Evolutionary conservation across 495 filamentous ascomycete genomes (phyloP), one percentile per base, ranked within the genome.

Genomic region (Xylaria telfairii): DNA sequence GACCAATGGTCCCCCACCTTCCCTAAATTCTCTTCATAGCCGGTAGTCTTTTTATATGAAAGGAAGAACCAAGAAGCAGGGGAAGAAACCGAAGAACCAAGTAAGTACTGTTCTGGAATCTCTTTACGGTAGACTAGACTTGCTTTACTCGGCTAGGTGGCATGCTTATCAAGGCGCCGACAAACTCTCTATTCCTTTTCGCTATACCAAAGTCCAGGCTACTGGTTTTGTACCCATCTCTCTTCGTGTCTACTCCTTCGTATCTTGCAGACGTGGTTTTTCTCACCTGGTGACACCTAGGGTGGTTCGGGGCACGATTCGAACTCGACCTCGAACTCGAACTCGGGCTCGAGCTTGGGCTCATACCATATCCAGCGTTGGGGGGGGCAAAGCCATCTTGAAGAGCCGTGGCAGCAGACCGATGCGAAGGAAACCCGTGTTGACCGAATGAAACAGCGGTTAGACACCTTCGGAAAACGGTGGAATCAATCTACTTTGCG

Each of bases 401-500:
- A 67, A 44, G 65, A 59, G 15, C 65, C 65, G 21, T 67, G 65
- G 65, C 41, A 9, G 28, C 24, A 46, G 6, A 30, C 46, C 19
- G 65, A 42, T n/a, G 7, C 41, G 6, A 56, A 57, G 37, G 49
- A 57, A 56, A 51, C 17, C 0, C 46, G 17, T 12, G 10, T 65
- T 6, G 46, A 57, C 6, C 39, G 41, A 46, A 24, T 54, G 39
- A 60, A 30, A 37, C n/a, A 39, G 53, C 24, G 54, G 19, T 12
- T 68, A 46, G 21, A 28, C 28, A 60, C 34, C 66, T 68, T 68
- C 41, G 66, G 44, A 4, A 68, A 46, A 46, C 34, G 65, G 66
- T 60, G 66, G 66, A 24, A 68, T 60, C 66, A 60, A 17, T 68
- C 66, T 60, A 21, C 15, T 60, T 37, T 15, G n/a, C 66, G 54